Conservation (phyloP, 2,329 filamentous ascomycete genomes). For the Xylaria digitata region DNA sequence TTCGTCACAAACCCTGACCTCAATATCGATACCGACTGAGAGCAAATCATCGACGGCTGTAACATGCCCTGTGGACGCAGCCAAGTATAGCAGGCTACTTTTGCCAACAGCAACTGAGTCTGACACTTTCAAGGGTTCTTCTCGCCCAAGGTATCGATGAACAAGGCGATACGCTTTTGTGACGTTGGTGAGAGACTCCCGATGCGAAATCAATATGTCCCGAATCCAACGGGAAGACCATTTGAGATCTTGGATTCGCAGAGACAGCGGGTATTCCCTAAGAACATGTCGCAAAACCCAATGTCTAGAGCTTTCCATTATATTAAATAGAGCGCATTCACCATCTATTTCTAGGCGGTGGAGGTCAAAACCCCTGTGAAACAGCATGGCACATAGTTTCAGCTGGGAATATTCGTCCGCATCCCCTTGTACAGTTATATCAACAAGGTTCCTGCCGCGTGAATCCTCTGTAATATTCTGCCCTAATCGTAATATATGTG, state of each 20-base stretch:
- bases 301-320: constrained; percentile 8
- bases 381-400: background rate
- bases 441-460: background rate
- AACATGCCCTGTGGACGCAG: constrained; percentile 1
- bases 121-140: constrained; percentile 13
- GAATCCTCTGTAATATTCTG: background rate
- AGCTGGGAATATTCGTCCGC: background rate
- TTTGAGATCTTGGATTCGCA: constrained; percentile 11
- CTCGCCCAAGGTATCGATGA: constrained; percentile 15
- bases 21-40: too few species aligned
- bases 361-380: constrained; percentile 3
- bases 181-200: background rate
- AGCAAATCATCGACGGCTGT: too few species aligned
- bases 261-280: constrained; percentile 9
- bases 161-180: constrained; percentile 1
- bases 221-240: background rate
- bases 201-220: background rate
- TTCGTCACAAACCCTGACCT: too few species aligned
- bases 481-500: background rate
- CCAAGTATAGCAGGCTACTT: constrained; percentile 12
- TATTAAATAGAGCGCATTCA: background rate
- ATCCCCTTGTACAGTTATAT: background rate
- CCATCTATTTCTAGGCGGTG: background rate
- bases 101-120: constrained; percentile 13
- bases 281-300: constrained; percentile 16